A percentile compares a stretch with the other conserved stretches of the same genome.
phyloP scores from a whole-genome alignment of 129 eudicot species.

The Saussurea involucrata region DNA sequence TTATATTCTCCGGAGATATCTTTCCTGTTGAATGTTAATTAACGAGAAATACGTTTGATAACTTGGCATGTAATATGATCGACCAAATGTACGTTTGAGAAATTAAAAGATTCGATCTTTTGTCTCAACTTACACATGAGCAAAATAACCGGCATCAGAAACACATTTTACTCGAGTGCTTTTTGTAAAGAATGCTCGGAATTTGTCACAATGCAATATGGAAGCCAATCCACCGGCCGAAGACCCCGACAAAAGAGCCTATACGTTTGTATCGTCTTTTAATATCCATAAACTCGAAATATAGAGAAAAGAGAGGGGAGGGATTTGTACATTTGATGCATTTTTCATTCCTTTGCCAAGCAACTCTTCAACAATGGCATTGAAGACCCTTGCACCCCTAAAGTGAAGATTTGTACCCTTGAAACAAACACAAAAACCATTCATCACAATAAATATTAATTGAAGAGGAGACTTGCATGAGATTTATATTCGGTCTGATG shows the following conservation, averaged over 20 bases:
- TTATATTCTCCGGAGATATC: slow-evolving; percentile 25
- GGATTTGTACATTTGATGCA: slow-evolving; percentile 38
- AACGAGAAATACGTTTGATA: neutral
- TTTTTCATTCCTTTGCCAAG: slow-evolving; percentile 45
- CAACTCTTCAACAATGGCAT: slow-evolving; percentile 41
- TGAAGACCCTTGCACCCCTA: slow-evolving; percentile 57
- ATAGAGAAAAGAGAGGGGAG: neutral
- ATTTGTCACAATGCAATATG: slow-evolving; percentile 34
- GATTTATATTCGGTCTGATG: neutral
- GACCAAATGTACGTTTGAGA: neutral
- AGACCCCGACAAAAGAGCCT: slow-evolving; percentile 44
- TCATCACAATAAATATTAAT: no score
- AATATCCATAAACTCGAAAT: neutral
- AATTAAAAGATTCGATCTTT: neutral
- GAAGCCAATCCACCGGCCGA: slow-evolving; percentile 50
- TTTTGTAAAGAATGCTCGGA: slow-evolving; percentile 21
- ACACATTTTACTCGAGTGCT: slow-evolving; percentile 33
- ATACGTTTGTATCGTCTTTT: neutral
- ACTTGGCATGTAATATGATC: neutral
- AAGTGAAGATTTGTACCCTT: slow-evolving; percentile 55
- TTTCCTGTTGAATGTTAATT: slow-evolving; percentile 18
- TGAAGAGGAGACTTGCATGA: neutral
- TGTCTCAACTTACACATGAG: slow-evolving; percentile 35
- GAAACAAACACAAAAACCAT: neutral
- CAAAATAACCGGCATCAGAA: slow-evolving; percentile 41